Percentiles rank a stretch among this genome's conserved stretches.
These are phyloP conservation scores for Ceratopteris richardii DNA, from an alignment of 75 land plant species.

Conservation along the genomic window DNA sequence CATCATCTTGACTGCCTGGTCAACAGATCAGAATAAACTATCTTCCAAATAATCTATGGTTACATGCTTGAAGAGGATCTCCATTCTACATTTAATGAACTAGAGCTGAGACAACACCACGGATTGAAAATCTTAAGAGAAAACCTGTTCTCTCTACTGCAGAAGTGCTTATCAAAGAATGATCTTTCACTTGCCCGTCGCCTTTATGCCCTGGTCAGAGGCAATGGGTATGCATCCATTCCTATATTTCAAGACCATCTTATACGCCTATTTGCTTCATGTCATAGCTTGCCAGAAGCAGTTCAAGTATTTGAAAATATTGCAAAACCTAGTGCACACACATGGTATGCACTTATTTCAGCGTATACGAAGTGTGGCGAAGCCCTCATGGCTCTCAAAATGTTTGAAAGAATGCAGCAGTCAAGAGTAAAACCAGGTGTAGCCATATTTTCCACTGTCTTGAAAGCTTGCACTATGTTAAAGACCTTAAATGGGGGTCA, in stretches of 20 bases:
- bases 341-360: slow-evolving; percentile 2
- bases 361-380: background rate
- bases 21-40: too few relatives aligned
- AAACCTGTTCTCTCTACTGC: too few relatives aligned
- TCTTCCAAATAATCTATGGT: too few relatives aligned
- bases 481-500: background rate
- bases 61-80: too few relatives aligned
- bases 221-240: background rate
- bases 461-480: background rate
- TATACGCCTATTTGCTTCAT: slow-evolving; percentile 3
- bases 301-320: background rate
- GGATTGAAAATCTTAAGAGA: too few relatives aligned
- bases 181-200: background rate
- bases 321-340: background rate
- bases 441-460: background rate
- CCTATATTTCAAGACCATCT: slow-evolving; percentile 6
- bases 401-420: slow-evolving; percentile 2
- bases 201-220: background rate
- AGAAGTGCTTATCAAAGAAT: too few relatives aligned
- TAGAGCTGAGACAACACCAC: too few relatives aligned
- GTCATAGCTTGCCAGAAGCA: background rate
- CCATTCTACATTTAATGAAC: too few relatives aligned
- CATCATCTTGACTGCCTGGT: too few relatives aligned
- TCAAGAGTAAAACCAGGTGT: background rate
- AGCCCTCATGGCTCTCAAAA: slow-evolving; percentile 1